Percentiles rank a stretch among this genome's conserved stretches.
These are phyloP conservation scores for Solidago caesia DNA, from an alignment of 129 eudicot genomes.

Conservation along the genomic window DNA sequence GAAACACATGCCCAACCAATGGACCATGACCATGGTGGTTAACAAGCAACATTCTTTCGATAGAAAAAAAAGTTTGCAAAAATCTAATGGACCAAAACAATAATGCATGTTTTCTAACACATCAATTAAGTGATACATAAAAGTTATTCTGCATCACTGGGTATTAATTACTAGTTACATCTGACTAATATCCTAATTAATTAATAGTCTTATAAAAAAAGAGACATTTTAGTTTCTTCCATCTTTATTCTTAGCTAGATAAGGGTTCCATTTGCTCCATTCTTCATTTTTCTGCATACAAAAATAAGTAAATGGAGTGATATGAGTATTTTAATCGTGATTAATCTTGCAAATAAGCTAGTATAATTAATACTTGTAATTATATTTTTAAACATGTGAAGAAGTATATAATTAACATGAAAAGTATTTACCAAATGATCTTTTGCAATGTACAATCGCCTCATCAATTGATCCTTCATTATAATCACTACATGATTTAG, in stretches of 20 bases:
- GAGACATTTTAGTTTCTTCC: background rate
- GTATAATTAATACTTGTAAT: background rate
- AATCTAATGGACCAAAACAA: conserved; percentile 11
- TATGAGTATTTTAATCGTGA: background rate
- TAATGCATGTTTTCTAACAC: conserved; percentile 1
- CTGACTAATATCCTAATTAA: background rate
- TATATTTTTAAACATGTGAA: background rate
- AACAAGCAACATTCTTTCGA: background rate
- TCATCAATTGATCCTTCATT: conserved; percentile 33
- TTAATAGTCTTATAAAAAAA: background rate
- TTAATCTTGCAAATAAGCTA: background rate
- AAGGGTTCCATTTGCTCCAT: background rate
- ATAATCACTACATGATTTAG: conserved; percentile 18
- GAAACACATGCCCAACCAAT: too few species aligned
- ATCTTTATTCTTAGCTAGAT: conserved; percentile 8
- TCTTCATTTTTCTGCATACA: conserved; percentile 25
- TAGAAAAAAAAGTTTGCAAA: background rate
- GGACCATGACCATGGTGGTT: too few species aligned
- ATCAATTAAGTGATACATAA: background rate
- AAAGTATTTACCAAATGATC: conserved; percentile 25
- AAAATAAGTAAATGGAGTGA: background rate
- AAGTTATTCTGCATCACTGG: conserved; percentile 1
- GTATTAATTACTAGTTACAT: background rate
- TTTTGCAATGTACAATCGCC: conserved; percentile 41
- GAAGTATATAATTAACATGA: background rate